Conservation (phyloP, 1,284 basidiomycete species). For the Apiotrichum gracile region DNA sequence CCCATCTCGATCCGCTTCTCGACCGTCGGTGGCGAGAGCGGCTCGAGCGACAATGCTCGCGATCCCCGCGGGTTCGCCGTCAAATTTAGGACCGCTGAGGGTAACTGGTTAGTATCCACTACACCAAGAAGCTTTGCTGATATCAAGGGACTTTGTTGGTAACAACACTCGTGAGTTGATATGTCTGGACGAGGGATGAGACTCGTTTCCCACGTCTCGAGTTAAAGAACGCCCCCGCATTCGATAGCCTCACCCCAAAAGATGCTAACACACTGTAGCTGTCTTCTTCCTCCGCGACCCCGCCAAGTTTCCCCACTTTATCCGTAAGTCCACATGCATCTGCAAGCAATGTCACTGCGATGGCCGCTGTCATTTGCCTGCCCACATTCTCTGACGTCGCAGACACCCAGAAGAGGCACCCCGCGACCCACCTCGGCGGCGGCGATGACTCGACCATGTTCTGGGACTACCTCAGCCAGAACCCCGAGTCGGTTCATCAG, state of each 20-base stretch:
- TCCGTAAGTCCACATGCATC: no score
- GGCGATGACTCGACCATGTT: constrained; percentile 43
- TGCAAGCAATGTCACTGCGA: no score
- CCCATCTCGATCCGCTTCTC: constrained; percentile 47
- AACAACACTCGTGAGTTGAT: no score
- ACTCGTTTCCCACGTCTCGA: no score
- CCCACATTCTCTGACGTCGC: no score
- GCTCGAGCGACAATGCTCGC: constrained; percentile 75
- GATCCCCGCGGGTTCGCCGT: constrained; percentile 89
- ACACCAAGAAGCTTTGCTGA: constrained; percentile 7
- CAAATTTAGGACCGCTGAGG: constrained; percentile 83
- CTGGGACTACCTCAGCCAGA: constrained; percentile 85
- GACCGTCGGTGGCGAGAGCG: constrained; percentile 63
- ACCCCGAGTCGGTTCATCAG: constrained; percentile 87
- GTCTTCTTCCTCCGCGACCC: constrained; percentile 14
- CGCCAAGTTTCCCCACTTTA: constrained; percentile 63
- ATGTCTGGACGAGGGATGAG: no score
- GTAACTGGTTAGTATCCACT: constrained; percentile 55
- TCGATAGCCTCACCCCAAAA: no score
- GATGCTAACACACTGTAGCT: no score
- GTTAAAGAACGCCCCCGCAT: no score
- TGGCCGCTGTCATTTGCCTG: no score
- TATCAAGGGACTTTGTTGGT: constrained; percentile 66
- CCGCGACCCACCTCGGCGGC: constrained; percentile 48
- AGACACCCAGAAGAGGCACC: constrained; percentile 67